Percentiles rank a stretch among this genome's conserved stretches.
These are phyloP conservation scores for Suillus alpinus DNA, from an alignment of 768 basidiomycete species.

Conservation along the genomic window DNA sequence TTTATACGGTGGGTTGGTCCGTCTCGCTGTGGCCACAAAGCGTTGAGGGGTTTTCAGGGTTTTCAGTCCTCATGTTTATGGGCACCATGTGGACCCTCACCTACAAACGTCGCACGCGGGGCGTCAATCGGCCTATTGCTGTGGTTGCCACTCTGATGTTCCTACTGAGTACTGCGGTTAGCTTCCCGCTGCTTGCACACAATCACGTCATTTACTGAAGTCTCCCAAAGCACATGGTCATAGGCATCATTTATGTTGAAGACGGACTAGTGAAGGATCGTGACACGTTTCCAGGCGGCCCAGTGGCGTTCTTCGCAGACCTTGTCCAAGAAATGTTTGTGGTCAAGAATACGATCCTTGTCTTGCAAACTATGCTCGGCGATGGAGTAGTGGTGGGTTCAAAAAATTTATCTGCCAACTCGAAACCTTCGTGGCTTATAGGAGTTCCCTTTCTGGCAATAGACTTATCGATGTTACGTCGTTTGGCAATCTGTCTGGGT, in stretches of 20 bases:
- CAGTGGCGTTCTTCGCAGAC: slow-evolving; percentile 21
- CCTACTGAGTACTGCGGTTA: not conserved
- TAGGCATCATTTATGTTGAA: slow-evolving; percentile 12
- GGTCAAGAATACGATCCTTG: slow-evolving; percentile 19
- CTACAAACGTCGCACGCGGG: not conserved
- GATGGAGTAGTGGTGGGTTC: slow-evolving; percentile 3
- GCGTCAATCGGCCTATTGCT: not conserved
- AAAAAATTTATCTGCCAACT: not conserved
- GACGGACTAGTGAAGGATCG: slow-evolving; percentile 19
- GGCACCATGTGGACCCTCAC: not conserved
- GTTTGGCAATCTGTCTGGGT: not conserved
- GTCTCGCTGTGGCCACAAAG: not conserved
- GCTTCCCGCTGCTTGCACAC: not conserved
- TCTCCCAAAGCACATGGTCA: slow-evolving; percentile 10
- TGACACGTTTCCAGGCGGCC: slow-evolving; percentile 19
- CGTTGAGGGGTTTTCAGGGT: not conserved
- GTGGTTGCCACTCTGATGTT: not conserved
- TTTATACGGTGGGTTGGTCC: not conserved
- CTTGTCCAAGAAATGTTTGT: slow-evolving; percentile 19
- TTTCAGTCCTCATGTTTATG: not conserved
- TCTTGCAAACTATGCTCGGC: slow-evolving; percentile 6
- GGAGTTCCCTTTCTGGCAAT: not conserved
- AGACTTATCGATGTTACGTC: not conserved
- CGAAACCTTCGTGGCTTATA: not conserved
- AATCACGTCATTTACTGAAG: not conserved